Evolutionary conservation across 129 eudicot genomes (phyloP).

Genomic region (Pittosporum tobira): DNA sequence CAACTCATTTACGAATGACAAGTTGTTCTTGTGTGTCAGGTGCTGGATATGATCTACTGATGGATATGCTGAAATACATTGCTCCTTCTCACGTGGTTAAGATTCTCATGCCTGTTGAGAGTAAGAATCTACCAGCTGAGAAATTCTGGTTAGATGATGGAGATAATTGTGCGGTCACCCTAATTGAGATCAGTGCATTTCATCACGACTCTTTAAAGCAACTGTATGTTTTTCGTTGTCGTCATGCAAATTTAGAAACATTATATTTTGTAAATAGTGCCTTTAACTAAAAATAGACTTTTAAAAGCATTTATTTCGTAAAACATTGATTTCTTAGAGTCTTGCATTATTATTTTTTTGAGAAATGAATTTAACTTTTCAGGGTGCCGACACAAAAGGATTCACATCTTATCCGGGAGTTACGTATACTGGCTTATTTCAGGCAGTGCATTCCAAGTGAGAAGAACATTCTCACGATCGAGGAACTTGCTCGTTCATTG

Average conservation of each 20-base stretch:
- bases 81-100: conserved; percentile 78
- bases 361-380: conserved; percentile 17
- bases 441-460: conserved; percentile 68
- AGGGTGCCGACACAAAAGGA: conserved; percentile 70
- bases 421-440: conserved; percentile 69
- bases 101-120: conserved; percentile 55
- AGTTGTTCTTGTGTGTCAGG: conserved; percentile 32
- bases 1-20: no score
- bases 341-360: no score
- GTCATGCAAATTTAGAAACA: not conserved
- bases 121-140: conserved; percentile 74
- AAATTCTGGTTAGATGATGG: conserved; percentile 71
- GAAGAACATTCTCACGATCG: conserved; percentile 43
- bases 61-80: conserved; percentile 58
- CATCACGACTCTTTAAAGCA: conserved; percentile 59
- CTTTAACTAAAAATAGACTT: not conserved
- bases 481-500: conserved; percentile 69
- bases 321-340: not conserved
- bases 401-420: conserved; percentile 62
- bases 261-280: not conserved
- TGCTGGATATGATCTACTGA: conserved; percentile 69
- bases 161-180: conserved; percentile 24
- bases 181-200: conserved; percentile 69
- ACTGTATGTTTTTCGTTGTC: conserved; percentile 51
- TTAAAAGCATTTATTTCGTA: not conserved